Evolutionary conservation across 176 grass and related monocot genomes (phyloP).

Genomic region (barley (Hordeum vulgare)): MorexV3_pseudomolecules_assembly NC_058519.1:627339577-627340076

Average conservation of each 20-base stretch:
- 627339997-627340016: slow-evolving; percentile 15
- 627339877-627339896: neutral
- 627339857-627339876: neutral
- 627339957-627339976: slow-evolving; percentile 15
- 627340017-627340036: slow-evolving; percentile 25
- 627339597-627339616: neutral
- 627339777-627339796: neutral
- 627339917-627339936: neutral
- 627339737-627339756: neutral
- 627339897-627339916: neutral
- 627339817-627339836: neutral
- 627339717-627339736: neutral
- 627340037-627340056: slow-evolving; percentile 46
- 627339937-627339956: slow-evolving; percentile 5
- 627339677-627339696: neutral
- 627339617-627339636: neutral
- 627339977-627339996: slow-evolving; percentile 27
- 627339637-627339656: neutral
- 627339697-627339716: neutral
- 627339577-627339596: neutral
- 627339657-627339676: neutral
- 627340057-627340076: slow-evolving; percentile 90
- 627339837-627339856: neutral
- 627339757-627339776: neutral
- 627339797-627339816: neutral